These are phyloP conservation scores for Phialophora macrospora DNA, from an alignment of 2,329 filamentous ascomycete species.

Conservation along the genomic window DNA sequence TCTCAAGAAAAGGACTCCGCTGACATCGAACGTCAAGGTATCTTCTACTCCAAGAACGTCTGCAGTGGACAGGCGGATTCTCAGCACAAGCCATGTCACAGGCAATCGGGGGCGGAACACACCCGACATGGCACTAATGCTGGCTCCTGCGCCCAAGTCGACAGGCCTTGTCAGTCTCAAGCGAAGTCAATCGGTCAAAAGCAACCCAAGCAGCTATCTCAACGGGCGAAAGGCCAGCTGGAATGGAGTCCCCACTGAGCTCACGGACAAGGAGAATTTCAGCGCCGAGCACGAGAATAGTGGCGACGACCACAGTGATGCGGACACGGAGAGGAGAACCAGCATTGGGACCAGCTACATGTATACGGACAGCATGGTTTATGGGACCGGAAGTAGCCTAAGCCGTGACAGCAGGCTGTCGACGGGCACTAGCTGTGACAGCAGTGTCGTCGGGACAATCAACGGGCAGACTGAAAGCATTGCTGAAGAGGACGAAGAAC, in stretches of 20 bases:
- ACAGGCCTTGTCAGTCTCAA: conserved; percentile 64
- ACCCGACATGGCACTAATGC: conserved; percentile 49
- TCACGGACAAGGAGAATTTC: conserved; percentile 66
- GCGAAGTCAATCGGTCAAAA: conserved; percentile 78
- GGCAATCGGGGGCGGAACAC: conserved; percentile 62
- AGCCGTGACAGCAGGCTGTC: conserved; percentile 43
- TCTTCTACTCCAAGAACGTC: conserved; percentile 50
- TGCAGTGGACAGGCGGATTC: conserved; percentile 73
- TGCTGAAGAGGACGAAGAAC: conserved; percentile 42
- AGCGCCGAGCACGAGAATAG: conserved; percentile 59
- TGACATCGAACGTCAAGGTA: conserved; percentile 47
- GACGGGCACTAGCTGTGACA: conserved; percentile 45
- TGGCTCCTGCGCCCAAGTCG: conserved; percentile 41
- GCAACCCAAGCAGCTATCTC: conserved; percentile 55
- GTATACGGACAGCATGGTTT: conserved; percentile 50
- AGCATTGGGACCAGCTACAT: conserved; percentile 44
- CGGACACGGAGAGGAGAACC: conserved; percentile 52
- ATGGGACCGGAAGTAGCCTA: conserved; percentile 48
- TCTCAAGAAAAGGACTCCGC: conserved; percentile 58
- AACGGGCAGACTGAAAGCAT: conserved; percentile 41
- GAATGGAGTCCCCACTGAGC: conserved; percentile 54
- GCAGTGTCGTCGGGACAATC: conserved; percentile 46
- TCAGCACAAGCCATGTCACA: conserved; percentile 88
- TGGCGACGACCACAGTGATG: conserved; percentile 56
- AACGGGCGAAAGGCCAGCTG: conserved; percentile 71